These are phyloP conservation scores for Thalassiosira livingstoniorum DNA, from an alignment of 352 stramenopile species.

Conservation along the genomic window DNA sequence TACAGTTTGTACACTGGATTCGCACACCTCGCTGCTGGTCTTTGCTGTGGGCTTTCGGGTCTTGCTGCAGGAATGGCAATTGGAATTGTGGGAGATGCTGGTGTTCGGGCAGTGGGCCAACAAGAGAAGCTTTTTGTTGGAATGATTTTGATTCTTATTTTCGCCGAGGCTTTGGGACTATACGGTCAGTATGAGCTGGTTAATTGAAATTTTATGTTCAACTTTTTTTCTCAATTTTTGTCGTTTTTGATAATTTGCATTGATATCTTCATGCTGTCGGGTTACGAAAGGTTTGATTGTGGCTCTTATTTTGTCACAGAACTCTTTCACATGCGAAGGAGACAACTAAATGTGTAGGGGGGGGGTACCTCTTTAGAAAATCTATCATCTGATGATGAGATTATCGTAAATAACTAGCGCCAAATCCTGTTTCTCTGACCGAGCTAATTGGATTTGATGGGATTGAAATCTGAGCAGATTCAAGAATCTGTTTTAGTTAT, in stretches of 20 bases:
- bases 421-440: no score
- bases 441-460: no score
- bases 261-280: neutral
- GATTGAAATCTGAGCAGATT: no score
- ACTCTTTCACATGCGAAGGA: conserved; percentile 84
- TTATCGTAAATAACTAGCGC: no score
- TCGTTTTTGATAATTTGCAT: neutral
- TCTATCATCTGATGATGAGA: no score
- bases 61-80: conserved; percentile 96
- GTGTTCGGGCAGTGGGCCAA: conserved; percentile 95
- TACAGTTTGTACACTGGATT: conserved; percentile 96
- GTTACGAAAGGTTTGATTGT: conserved; percentile 93
- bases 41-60: conserved; percentile 95
- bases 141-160: conserved; percentile 99
- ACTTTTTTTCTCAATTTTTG: neutral
- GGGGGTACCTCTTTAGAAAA: no score
- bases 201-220: no score
- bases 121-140: conserved; percentile 96
- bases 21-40: conserved; percentile 93
- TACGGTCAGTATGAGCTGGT: conserved; percentile 80
- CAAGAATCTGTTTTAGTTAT: no score
- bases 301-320: conserved; percentile 90
- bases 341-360: no score
- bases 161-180: conserved; percentile 96
- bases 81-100: conserved; percentile 96